Evolutionary conservation across 106 monocot genomes (phyloP), one percentile per base, ranked within the genome.

Genomic region (Cymbidium sinense): DNA sequence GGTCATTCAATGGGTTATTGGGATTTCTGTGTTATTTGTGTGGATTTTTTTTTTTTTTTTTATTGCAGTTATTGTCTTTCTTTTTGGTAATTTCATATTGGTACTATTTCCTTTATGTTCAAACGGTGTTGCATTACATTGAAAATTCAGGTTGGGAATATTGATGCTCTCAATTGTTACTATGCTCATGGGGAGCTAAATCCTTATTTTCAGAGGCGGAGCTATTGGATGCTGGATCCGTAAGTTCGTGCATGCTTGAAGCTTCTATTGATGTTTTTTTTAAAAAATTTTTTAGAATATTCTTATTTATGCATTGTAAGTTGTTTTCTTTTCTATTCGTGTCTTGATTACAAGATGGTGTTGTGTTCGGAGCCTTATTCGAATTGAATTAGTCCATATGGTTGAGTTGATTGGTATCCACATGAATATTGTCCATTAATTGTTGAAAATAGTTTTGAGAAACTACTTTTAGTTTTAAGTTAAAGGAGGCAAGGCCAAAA

Each of bases 111-210:
- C 34, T 10, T 79, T 55, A 15, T 27, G 18, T 25, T 2, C 31
- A 52, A 43, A 43, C 55, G 73, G 52, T 35, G 69, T 43, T 69
- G 6, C 64, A 70, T 74, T 29, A 67, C 70, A 15, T 58, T 75
- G n/a, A 29, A 76, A 47, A 55, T 29, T 36, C 78, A 91, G 91
- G 87, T 91, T 74, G 86, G 78, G 23, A 86, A 77, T 82, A 79
- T 78, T 84, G 86, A 88, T 80, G 75, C 79, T 52, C 86, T 91
- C 64, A 91, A 79, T 79, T 86, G 88, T 73, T 91, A 88, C 55
- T 91, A 91, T 83, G 91, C 91, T 79, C 91, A 79, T 86, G 91
- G 88, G 64, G 86, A 85, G 50, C 62, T 75, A 74, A 87, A 91
- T 83, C 81, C 83, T 34, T 75, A 39, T 55, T 88, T 91, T 75